Base-by-base conservation (phyloP, 2,329 filamentous ascomycete species). In the Fonsecaea pugnacius region DNA sequence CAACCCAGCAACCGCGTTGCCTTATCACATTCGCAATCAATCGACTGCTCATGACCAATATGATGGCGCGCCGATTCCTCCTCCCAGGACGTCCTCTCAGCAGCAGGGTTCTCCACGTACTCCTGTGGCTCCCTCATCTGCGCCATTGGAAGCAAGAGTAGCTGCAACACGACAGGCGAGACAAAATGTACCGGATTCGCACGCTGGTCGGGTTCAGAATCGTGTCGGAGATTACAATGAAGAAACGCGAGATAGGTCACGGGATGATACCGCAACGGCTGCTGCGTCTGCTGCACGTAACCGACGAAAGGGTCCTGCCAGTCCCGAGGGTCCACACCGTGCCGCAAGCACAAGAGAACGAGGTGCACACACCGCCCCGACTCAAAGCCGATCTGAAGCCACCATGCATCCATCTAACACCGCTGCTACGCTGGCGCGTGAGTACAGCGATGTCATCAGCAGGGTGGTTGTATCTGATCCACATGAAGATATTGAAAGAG, bases 1-100 rank as follows among this genome's bases (percentile, higher is more conserved):
- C 46, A 40, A n/a, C 24, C 65, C 62, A 21, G 58, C 54, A 32
- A 66, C 66, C 18, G 53, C 51, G n/a, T 43, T 68, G 3, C 66
- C 66, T 38, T 66, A 69, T 62, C 69, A 70, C 58, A 73, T 72
- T 63, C 72, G 75, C 69, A 73, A 70, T 63, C 76, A 71, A 70
- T 70, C 69, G 35, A 70, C 73, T 51, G 73, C 75, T 48, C 74
- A 78, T 60, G 78, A 85, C 79, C 78, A 85, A 82, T 77, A 87
- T 84, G 79, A 78, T 63, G 77, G 77, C 33, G 87, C 90, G 59
- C 89, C 91, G 27, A 84, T 91, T 71, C 88, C 90, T 61, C 92
- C 91, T 54, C 91, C 91, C 38, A 87, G 92, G 73, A 93, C 91
- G 7, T 96, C 92, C 14, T 95, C 91, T 50, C 89, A 87, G 69